phyloP scores from a whole-genome alignment of 1,284 basidiomycete species.

The Ganoderma meredithae region DNA sequence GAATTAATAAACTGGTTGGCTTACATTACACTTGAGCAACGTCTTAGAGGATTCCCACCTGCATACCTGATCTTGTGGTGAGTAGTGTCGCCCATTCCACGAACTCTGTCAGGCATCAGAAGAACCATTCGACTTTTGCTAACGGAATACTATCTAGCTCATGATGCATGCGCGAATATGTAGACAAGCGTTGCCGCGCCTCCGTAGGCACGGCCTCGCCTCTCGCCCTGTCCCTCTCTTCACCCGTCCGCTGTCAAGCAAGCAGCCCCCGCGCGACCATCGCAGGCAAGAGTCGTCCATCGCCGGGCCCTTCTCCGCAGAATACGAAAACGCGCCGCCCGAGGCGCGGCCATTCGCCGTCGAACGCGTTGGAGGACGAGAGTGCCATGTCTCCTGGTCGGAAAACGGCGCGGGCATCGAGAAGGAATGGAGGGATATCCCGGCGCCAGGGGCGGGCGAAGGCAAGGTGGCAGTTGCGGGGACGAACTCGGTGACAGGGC shows the following conservation, averaged over 20 bases:
- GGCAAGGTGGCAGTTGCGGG: conserved; percentile 25
- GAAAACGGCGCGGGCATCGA: conserved; percentile 27
- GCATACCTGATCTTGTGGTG: not conserved
- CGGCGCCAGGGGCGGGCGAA: conserved; percentile 12
- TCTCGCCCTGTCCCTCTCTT: conserved; percentile 8
- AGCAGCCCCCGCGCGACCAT: conserved; percentile 5
- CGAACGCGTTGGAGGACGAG: conserved; percentile 41
- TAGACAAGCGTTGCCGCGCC: conserved; percentile 18
- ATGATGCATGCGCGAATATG: conserved; percentile 21
- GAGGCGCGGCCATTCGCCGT: conserved; percentile 37
- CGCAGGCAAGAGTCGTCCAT: conserved; percentile 1
- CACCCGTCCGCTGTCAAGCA: conserved; percentile 15
- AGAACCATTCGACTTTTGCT: not conserved
- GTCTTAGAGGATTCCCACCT: not conserved
- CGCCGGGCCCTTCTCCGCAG: not conserved
- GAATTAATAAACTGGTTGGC: not conserved
- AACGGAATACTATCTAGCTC: not conserved
- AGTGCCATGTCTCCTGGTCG: conserved; percentile 41
- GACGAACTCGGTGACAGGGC: conserved; percentile 31
- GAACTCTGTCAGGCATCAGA: not conserved
- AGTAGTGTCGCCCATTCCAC: not conserved
- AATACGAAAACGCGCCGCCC: not conserved
- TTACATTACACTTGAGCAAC: not conserved
- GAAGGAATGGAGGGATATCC: conserved; percentile 40
- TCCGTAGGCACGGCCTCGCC: conserved; percentile 14